Conservation (phyloP, 1,284 basidiomycete genomes). For the Caloboletus firmus region DNA sequence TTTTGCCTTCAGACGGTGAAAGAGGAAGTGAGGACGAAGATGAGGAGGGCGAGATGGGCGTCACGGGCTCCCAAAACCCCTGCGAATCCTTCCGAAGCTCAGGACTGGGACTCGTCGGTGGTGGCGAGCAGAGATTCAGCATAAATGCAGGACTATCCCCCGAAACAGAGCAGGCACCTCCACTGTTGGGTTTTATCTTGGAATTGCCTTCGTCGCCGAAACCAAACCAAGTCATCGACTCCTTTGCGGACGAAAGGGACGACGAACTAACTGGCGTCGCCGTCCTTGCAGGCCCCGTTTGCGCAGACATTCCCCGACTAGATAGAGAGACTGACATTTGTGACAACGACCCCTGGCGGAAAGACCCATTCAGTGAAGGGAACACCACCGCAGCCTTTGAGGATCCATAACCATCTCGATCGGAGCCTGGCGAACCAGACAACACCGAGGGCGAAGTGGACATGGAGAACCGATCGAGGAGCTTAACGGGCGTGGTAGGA, state of each 20-base stretch:
- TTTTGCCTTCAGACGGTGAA: constrained; percentile 18
- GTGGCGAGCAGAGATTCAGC: constrained; percentile 13
- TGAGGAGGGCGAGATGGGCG: constrained; percentile 23
- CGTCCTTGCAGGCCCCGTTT: constrained; percentile 11
- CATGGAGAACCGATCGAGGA: constrained; percentile 9
- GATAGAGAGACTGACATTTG: not conserved
- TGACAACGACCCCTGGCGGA: constrained; percentile 15
- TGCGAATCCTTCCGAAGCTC: constrained; percentile 27
- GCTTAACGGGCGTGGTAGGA: constrained; percentile 20
- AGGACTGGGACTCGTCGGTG: constrained; percentile 7
- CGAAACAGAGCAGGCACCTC: not conserved
- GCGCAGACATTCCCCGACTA: constrained; percentile 10
- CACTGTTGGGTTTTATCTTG: not conserved
- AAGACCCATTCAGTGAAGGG: constrained; percentile 30
- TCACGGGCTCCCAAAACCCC: constrained; percentile 33
- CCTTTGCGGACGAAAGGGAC: constrained; percentile 1
- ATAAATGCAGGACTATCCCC: constrained; percentile 4
- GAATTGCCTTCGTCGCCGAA: constrained; percentile 4
- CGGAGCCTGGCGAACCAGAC: not conserved
- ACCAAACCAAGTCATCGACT: not conserved
- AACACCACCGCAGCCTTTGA: constrained; percentile 20
- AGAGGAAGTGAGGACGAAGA: constrained; percentile 23
- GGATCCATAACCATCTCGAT: constrained; percentile 8
- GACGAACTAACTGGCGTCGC: constrained; percentile 4
- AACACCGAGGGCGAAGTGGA: constrained; percentile 4